These are phyloP conservation scores for Pyrenula aspistea DNA, from an alignment of 495 filamentous ascomycete species.

Conservation along the genomic window DNA sequence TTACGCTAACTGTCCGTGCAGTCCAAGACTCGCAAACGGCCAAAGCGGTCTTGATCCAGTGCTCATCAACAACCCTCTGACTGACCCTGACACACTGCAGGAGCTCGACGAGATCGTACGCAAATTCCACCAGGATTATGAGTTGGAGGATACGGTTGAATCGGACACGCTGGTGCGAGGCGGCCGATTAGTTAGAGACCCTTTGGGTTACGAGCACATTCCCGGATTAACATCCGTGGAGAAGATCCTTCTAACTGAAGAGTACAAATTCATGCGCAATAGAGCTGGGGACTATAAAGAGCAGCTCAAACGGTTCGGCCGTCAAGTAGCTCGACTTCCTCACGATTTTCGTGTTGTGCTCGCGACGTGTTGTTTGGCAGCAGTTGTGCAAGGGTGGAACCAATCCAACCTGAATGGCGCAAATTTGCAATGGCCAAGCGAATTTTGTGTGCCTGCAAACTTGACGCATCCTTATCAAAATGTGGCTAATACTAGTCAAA, in stretches of 20 bases:
- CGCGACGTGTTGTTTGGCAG: not conserved
- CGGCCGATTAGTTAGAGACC: not conserved
- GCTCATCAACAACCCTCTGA: not conserved
- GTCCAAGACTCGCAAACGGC: too few species aligned
- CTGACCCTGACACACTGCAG: not conserved
- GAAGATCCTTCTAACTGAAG: not conserved
- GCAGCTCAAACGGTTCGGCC: not conserved
- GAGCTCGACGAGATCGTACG: not conserved
- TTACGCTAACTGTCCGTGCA: too few species aligned
- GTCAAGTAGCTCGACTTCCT: not conserved
- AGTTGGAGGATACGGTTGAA: not conserved
- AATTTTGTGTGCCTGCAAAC: not conserved
- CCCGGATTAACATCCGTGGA: not conserved
- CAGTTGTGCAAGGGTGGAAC: not conserved
- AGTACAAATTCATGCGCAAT: not conserved
- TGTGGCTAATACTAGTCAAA: not conserved
- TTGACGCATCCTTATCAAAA: not conserved
- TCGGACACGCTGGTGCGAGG: not conserved
- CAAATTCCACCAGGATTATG: not conserved
- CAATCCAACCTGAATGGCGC: not conserved
- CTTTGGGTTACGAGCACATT: not conserved
- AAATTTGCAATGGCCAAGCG: not conserved
- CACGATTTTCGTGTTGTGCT: not conserved
- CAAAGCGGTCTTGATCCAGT: not conserved
- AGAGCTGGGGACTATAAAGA: not conserved